Percentiles rank a stretch among this genome's conserved stretches.
Evolutionary conservation across 1,139 yeast species (phyloP).

Genomic region (Debaryomyces fabryi): DNA sequence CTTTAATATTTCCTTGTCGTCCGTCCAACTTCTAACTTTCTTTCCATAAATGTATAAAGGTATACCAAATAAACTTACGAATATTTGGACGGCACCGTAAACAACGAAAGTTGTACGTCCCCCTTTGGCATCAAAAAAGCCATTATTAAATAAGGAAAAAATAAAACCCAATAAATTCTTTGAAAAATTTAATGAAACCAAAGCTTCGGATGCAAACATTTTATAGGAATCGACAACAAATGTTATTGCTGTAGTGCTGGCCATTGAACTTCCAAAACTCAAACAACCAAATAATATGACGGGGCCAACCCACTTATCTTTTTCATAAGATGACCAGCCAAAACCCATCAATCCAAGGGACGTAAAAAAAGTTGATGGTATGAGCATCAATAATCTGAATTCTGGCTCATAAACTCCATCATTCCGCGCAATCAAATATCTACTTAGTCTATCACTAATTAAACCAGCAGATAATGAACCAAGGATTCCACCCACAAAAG

Average conservation of each 20-base stretch:
- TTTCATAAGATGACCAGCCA: conserved; percentile 57
- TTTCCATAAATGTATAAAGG: conserved; percentile 63
- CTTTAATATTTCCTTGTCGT: conserved; percentile 40
- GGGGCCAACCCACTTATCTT: conserved; percentile 63
- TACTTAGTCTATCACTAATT: conserved; percentile 49
- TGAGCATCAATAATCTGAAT: conserved; percentile 56
- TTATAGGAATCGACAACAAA: conserved; percentile 62
- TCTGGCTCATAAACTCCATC: conserved; percentile 66
- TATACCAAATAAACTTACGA: conserved; percentile 51
- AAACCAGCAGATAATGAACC: conserved; percentile 60
- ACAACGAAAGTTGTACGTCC: conserved; percentile 51
- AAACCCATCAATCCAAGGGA: conserved; percentile 60
- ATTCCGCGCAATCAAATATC: conserved; percentile 41
- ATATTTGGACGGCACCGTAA: conserved; percentile 56
- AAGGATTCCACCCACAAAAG: conserved; percentile 60
- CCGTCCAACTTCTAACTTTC: conserved; percentile 52
- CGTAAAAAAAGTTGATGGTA: conserved; percentile 52
- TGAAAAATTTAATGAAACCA: conserved; percentile 57
- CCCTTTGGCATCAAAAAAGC: conserved; percentile 47
- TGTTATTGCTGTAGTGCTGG: conserved; percentile 64
- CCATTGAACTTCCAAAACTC: conserved; percentile 62
- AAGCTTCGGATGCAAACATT: conserved; percentile 60
- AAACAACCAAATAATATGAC: conserved; percentile 57
- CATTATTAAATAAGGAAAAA: conserved; percentile 59
- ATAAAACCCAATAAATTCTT: conserved; percentile 60